These are phyloP conservation scores for Verticillium dahliae DNA, from an alignment of 2,329 filamentous ascomycete species.

Conservation along the genomic window DNA sequence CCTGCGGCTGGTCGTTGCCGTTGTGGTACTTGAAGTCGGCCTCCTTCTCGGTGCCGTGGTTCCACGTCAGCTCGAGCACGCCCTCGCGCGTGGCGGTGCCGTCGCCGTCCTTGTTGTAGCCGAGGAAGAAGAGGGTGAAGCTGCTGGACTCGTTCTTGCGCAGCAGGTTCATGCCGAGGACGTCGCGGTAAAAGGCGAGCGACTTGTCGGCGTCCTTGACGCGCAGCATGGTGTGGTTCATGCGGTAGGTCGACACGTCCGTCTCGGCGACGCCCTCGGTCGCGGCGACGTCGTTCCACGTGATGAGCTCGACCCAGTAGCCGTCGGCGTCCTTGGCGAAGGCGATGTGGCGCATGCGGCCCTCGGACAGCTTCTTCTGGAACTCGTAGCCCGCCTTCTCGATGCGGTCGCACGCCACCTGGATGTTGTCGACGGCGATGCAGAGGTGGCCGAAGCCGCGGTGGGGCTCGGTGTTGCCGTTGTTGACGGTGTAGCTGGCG, in stretches of 20 bases:
- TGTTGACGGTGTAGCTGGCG: constrained; percentile 70
- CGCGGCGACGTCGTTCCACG: constrained; percentile 63
- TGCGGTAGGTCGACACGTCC: constrained; percentile 68
- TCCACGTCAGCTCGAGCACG: constrained; percentile 84
- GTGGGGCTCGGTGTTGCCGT: constrained; percentile 85
- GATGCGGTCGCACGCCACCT: constrained; percentile 82
- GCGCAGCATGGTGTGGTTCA: constrained; percentile 92
- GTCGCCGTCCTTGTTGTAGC: constrained; percentile 54
- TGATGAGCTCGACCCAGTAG: constrained; percentile 81
- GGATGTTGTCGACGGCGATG: constrained; percentile 75
- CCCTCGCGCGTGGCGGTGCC: constrained; percentile 68
- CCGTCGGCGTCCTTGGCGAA: constrained; percentile 85
- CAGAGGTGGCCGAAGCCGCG: constrained; percentile 83
- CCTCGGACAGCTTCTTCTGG: constrained; percentile 90
- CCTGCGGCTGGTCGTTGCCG: constrained; percentile 85
- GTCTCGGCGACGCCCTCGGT: constrained; percentile 68
- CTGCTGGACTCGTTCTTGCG: constrained; percentile 65
- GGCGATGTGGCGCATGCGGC: constrained; percentile 80
- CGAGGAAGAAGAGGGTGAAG: constrained; percentile 92
- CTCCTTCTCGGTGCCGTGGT: constrained; percentile 79
- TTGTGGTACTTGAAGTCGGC: constrained; percentile 81
- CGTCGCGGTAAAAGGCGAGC: constrained; percentile 75
- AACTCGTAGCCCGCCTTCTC: constrained; percentile 89
- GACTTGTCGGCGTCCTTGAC: constrained; percentile 76
- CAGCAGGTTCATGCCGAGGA: constrained; percentile 81